Evolutionary conservation across 345 rosid species (phyloP), one percentile per base, ranked within the genome.

Genomic region (Eucalyptus urophylla): DNA sequence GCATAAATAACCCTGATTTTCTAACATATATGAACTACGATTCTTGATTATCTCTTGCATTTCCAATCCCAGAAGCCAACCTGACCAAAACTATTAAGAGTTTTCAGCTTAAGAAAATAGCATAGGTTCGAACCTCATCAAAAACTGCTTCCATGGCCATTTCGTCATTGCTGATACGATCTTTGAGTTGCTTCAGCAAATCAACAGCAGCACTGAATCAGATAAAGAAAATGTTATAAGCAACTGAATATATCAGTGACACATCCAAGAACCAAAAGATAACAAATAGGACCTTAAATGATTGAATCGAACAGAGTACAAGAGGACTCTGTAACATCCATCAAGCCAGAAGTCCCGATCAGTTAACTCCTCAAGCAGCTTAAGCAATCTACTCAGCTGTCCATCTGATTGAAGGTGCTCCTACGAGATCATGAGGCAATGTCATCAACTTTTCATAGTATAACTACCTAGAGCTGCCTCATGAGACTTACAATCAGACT

Each of bases 401-500:
- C 91, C 97, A 31, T 93, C 91, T 17, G 92, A 72, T 88, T 89
- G 92, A 90, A 91, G 62, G 54, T 93, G 27, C 89, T 96, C 99
- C 99, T 97, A 53, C 69, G 69, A 89, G 51, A 87, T 31, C 37
- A 54, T 80, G 19, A 80, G 50, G 31, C 29, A 86, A 81, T 27
- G 72, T 76, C 53, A 89, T 88, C 44, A 37, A 22, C 49, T 43
- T 76, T 40, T 40, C 85, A 21, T 12, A 19, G 54, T 10, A 47
- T 14, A 40, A 47, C 81, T 27, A 24, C 31, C 85, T 43, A 86
- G n/a, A 67, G 58, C 85, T 27, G 51, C 47, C 11, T 27, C 40
- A 51, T 16, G 31, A 86, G 87, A 93, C 99, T 93, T 94, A 97
- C 99, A 83, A 98, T 96, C 87, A 98, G 95, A 89, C 92, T 53